phyloP scores from a whole-genome alignment of 1,139 yeast species.

The Pichia sp. region DNA sequence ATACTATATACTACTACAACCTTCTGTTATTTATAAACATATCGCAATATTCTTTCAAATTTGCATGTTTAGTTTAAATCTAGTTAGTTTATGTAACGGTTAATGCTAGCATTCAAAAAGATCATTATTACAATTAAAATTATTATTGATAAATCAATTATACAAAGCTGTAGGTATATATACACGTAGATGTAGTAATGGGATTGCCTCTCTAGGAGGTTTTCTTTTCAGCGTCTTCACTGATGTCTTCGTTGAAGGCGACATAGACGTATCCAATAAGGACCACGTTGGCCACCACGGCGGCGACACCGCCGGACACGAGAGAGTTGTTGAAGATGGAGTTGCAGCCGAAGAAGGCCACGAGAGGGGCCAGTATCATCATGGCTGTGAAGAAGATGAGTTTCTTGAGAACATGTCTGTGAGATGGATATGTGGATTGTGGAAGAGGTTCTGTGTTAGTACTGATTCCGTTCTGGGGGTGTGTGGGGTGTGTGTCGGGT shows the following conservation, averaged over 20 bases:
- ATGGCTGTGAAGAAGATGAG: conserved; percentile 84
- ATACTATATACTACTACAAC: too few relatives aligned
- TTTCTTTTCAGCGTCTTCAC: conserved; percentile 34
- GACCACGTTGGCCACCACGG: conserved; percentile 82
- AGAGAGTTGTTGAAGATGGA: conserved; percentile 50
- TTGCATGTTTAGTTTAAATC: too few relatives aligned
- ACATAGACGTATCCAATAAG: conserved; percentile 81
- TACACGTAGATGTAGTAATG: neutral
- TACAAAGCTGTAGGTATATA: too few relatives aligned
- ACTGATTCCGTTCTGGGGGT: too few relatives aligned
- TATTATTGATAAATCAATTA: neutral
- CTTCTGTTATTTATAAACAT: neutral
- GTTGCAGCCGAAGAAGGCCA: conserved; percentile 57
- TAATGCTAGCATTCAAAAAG: too few relatives aligned
- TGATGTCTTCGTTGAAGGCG: conserved; percentile 79
- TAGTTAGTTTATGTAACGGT: too few relatives aligned
- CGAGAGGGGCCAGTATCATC: conserved; percentile 79
- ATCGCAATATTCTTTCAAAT: neutral
- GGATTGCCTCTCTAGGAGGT: neutral
- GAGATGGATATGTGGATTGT: neutral
- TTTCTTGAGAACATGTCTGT: conserved; percentile 64
- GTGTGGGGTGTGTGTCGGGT: too few relatives aligned
- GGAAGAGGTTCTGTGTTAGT: conserved; percentile 5
- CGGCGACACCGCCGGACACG: conserved; percentile 88
- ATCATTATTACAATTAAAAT: neutral